Evolutionary conservation across 2,329 filamentous ascomycete species (phyloP), one percentile per base, ranked within the genome.

Genomic region (Tolypocladium endophyticum): DNA sequence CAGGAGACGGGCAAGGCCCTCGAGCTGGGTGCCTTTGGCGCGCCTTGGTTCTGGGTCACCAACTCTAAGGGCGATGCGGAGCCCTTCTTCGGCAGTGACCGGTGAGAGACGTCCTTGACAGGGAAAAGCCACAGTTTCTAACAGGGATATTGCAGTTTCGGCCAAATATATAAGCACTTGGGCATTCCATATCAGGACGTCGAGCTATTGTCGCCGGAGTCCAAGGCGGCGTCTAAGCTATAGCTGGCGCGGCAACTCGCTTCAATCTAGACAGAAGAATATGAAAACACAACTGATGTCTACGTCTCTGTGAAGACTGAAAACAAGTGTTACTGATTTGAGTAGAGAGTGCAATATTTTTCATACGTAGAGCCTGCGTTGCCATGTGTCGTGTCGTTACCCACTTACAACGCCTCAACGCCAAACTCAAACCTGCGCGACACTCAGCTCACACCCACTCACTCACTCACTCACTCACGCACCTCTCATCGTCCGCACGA

Each of bases 21-120:
- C 20, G 80, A 83, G 43, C 76, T 75, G 56, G 89, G 89, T 0
- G 89, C 89, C 0, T 93, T 89, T 71, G 90, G 90, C 0, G 84
- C 85, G 56, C 90, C 90, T 1, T 93, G 89, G 89, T 77, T 89
- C 61, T 86, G 85, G 81, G 88, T 86, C 3, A 79, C 77, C 23
- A 84, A 87, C 65, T 70, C 68, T 1, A 71, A 80, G 62, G 87
- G 86, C 0, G 71, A 78, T 59, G 78, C 78, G 56, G 85, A 89
- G 74, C 83, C 86, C 0, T 90, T 92, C 70, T 92, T 92, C 72
- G 89, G 89, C 3, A 91, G 87, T 72, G 89, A 92, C 73, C 76
- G 84, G 82, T 75, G 59, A 63, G 68, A 66, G 12, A 7, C 8
- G 30, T 4, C n/a, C 6, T 30, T 52, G 54, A 39, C 23, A 38